Conservation (phyloP, 2,329 filamentous ascomycete species). For the Leptographium radiaticola region DNA sequence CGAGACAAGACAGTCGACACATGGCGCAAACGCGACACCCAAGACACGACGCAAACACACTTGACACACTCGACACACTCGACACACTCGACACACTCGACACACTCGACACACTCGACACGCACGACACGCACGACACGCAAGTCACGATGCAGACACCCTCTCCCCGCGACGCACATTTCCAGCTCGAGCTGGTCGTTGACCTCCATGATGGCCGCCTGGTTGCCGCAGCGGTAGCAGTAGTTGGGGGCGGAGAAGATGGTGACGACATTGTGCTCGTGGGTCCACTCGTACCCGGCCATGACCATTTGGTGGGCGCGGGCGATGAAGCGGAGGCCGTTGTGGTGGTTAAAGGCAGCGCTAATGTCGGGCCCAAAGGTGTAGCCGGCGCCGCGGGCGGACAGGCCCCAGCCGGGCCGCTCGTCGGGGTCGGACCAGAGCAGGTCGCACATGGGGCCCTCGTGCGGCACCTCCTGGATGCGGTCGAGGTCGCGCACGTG, state of each 20-base stretch:
- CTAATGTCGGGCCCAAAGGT: neutral
- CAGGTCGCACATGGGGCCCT: neutral
- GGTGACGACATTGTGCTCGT: neutral
- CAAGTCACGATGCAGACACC: neutral
- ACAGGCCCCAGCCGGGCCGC: neutral
- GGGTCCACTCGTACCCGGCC: neutral
- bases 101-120: too few species aligned
- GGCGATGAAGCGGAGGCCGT: neutral
- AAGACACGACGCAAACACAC: too few species aligned
- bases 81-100: too few species aligned
- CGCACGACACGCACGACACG: too few species aligned
- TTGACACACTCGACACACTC: too few species aligned
- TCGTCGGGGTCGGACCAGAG: conserved; percentile 2
- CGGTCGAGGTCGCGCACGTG: neutral
- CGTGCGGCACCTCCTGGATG: neutral
- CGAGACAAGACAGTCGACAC: too few species aligned
- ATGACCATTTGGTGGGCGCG: conserved; percentile 1
- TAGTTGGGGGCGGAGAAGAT: neutral
- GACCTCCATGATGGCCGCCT: conserved; percentile 1
- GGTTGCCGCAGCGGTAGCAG: conserved; percentile 1
- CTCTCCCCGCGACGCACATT: neutral
- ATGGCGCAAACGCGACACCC: too few species aligned
- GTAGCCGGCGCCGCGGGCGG: neutral
- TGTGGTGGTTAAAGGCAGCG: neutral
- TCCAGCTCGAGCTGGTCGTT: neutral